phyloP scores from a whole-genome alignment of 73 alveolate genomes.

The Symbiodinium natans region DNA sequence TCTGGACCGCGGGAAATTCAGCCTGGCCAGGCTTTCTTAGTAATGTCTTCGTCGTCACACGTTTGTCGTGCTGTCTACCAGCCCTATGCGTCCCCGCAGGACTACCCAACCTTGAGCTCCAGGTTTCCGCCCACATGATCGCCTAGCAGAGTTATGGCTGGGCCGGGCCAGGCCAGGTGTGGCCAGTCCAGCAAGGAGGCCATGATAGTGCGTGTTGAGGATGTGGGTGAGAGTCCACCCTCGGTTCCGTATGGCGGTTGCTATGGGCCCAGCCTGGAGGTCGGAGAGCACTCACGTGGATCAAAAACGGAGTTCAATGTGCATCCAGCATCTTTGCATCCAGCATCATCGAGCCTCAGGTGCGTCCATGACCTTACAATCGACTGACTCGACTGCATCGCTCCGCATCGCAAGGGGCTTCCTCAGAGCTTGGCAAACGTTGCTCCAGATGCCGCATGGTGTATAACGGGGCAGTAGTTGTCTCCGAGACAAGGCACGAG shows the following conservation, averaged over 20 bases:
- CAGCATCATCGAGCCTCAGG: slow-evolving; percentile 32
- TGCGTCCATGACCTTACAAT: slow-evolving; percentile 75
- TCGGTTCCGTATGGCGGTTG: neutral
- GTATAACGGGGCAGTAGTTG: slow-evolving; percentile 87
- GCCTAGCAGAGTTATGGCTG: neutral
- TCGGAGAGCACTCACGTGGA: no score
- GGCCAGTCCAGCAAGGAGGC: slow-evolving; percentile 11
- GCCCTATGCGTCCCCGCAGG: neutral
- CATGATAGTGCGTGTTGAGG: slow-evolving; percentile 76
- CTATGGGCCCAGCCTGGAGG: slow-evolving; percentile 2
- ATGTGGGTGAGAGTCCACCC: slow-evolving; percentile 89
- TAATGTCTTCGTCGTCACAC: no score
- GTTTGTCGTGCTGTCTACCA: neutral
- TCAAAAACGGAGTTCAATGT: no score
- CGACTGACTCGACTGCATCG: no score
- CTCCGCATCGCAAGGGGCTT: no score
- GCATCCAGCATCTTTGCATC: no score
- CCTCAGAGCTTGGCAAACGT: slow-evolving; percentile 22
- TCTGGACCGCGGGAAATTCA: slow-evolving; percentile 52
- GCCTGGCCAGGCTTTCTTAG: slow-evolving; percentile 23
- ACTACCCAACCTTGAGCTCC: slow-evolving; percentile 90
- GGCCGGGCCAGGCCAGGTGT: no score
- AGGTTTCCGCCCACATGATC: slow-evolving; percentile 87
- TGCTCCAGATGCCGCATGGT: slow-evolving; percentile 47
- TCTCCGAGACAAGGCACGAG: slow-evolving; percentile 30